Percentiles rank a stretch among this genome's conserved stretches.
These are phyloP conservation scores for Westerdykella sp. DNA, from an alignment of 2,329 filamentous ascomycete genomes.

Conservation along the genomic window DNA sequence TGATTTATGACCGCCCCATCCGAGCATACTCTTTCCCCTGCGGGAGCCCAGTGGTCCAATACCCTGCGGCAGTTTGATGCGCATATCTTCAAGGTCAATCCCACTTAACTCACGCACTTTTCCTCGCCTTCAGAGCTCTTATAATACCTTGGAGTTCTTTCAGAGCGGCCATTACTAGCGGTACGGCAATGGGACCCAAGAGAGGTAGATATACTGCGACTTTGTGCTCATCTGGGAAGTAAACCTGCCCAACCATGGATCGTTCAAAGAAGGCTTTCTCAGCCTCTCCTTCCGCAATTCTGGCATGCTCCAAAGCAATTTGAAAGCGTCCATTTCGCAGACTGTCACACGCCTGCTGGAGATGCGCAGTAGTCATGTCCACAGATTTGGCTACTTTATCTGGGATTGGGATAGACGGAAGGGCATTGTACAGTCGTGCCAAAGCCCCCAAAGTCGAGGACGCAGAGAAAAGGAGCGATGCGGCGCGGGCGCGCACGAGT, in stretches of 20 bases:
- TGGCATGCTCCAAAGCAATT: slow-evolving; percentile 68
- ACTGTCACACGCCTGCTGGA: slow-evolving; percentile 68
- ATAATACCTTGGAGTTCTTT: slow-evolving; percentile 64
- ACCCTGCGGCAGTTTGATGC: too few species aligned
- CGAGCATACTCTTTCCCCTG: too few species aligned
- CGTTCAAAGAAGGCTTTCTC: slow-evolving; percentile 97
- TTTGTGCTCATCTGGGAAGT: slow-evolving; percentile 98
- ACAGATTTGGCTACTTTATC: slow-evolving; percentile 80
- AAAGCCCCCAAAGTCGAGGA: slow-evolving; percentile 92
- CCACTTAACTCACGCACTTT: not conserved
- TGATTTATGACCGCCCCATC: too few species aligned
- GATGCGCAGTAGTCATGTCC: slow-evolving; percentile 67
- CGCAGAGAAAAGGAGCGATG: slow-evolving; percentile 78
- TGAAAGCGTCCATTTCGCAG: slow-evolving; percentile 58
- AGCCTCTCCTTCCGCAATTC: slow-evolving; percentile 78
- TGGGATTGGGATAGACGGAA: slow-evolving; percentile 88
- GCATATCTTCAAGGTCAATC: too few species aligned
- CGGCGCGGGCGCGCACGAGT: slow-evolving; percentile 76
- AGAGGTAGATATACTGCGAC: slow-evolving; percentile 91
- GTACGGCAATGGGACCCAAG: slow-evolving; percentile 84
- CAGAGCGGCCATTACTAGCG: slow-evolving; percentile 72
- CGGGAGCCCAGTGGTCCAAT: too few species aligned
- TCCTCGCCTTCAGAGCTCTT: not conserved
- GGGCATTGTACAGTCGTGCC: slow-evolving; percentile 73
- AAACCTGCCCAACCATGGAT: slow-evolving; percentile 97